A percentile compares a stretch with the other conserved stretches of the same genome.
phyloP scores from a whole-genome alignment of 106 monocot genomes.

The Dioscorea alata region DNA sequence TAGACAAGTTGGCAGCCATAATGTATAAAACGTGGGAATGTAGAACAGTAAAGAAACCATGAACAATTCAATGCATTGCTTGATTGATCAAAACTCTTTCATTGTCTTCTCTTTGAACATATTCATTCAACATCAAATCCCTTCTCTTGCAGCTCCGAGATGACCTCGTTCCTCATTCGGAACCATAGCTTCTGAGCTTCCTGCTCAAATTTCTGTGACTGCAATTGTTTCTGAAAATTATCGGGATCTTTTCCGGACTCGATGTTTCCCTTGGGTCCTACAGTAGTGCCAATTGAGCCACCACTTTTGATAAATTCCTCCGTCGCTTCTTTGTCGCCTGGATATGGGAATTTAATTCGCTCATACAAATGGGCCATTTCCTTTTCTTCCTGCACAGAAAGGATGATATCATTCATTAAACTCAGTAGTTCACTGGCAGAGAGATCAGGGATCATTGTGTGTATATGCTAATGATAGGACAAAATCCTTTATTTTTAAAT shows the following conservation, averaged over 20 bases:
- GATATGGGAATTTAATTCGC: slow-evolving; percentile 77
- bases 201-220: slow-evolving; percentile 84
- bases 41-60: no score
- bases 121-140: slow-evolving; percentile 77
- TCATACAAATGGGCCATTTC: slow-evolving; percentile 97
- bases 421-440: no score
- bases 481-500: no score
- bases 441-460: no score
- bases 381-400: slow-evolving; percentile 70
- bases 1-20: no score
- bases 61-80: no score
- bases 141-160: slow-evolving; percentile 88
- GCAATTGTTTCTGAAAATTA: slow-evolving; percentile 80
- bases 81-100: no score
- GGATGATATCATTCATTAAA: no score
- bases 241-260: slow-evolving; percentile 68
- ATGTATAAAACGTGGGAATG: no score
- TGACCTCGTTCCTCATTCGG: slow-evolving; percentile 95
- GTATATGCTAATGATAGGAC: no score
- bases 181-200: slow-evolving; percentile 94
- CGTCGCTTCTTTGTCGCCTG: slow-evolving; percentile 83
- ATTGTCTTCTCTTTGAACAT: not conserved
- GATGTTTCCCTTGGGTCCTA: slow-evolving; percentile 76
- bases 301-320: slow-evolving; percentile 92
- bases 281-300: slow-evolving; percentile 71